Evolutionary conservation across 108 stramenopile species (phyloP).

Genomic region (Cyclotella baltica): DNA sequence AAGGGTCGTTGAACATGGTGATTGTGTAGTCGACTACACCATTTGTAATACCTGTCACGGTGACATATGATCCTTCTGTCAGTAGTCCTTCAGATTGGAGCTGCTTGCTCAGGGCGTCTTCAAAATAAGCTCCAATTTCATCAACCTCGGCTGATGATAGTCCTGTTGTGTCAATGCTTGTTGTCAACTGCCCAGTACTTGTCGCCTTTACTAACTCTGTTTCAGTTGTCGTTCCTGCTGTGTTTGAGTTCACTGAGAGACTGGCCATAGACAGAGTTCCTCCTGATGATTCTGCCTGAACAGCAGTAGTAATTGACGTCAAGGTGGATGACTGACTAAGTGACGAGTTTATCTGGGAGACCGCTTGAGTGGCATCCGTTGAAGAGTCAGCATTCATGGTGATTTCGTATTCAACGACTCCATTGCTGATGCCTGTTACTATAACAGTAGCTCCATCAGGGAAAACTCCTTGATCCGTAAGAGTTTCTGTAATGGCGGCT

Average conservation of each 20-base stretch:
- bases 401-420: constrained; percentile 11
- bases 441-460: constrained; percentile 7
- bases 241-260: constrained; percentile 12
- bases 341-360: constrained; percentile 4
- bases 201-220: constrained; percentile 11
- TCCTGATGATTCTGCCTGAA: not conserved
- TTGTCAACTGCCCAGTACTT: constrained; percentile 29
- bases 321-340: not conserved
- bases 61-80: constrained; percentile 23
- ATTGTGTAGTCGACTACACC: constrained; percentile 34
- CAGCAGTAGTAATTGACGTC: constrained; percentile 4
- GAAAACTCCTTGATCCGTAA: not conserved
- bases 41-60: constrained; percentile 18
- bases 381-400: not conserved
- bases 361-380: not conserved
- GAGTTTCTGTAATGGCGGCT: constrained; percentile 6
- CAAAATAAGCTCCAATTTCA: not conserved
- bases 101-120: constrained; percentile 15
- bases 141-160: not conserved
- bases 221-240: constrained; percentile 16
- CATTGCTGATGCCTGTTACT: not conserved
- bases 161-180: constrained; percentile 5
- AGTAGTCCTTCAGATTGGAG: constrained; percentile 4
- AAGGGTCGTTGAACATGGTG: not conserved
- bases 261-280: constrained; percentile 4